A percentile compares a stretch with the other conserved stretches of the same genome.
Conservation (phyloP, 108 stramenopile species). For the Nitzschia inconspicua region DNA sequence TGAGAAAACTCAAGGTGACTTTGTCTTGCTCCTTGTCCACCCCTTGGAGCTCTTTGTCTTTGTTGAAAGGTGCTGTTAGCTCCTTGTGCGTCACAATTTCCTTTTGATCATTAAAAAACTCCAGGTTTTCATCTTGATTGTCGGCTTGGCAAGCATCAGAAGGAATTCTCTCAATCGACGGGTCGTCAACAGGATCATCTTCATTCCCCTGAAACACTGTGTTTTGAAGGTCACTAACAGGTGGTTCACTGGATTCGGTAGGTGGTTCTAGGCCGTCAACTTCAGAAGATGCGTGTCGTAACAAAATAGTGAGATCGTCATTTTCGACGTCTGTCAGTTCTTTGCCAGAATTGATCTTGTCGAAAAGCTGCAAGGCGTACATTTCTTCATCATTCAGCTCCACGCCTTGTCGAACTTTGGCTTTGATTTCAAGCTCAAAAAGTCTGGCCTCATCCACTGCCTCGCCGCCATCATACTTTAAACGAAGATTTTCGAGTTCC, state of each 20-base stretch:
- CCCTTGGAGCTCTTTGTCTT: no score
- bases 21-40: no score
- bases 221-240: background rate
- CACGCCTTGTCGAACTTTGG: no score
- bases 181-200: background rate
- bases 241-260: background rate
- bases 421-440: no score
- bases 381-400: slow-evolving; percentile 21
- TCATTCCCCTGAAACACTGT: no score
- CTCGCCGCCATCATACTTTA: no score
- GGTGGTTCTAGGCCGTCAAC: background rate
- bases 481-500: no score
- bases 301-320: slow-evolving; percentile 19
- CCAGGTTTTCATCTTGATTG: slow-evolving; percentile 1
- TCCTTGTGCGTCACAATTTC: background rate
- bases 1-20: no score
- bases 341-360: slow-evolving; percentile 11
- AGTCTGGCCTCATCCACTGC: no score
- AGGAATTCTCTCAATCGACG: background rate
- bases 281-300: background rate
- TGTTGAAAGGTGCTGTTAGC: no score
- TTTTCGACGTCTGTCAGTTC: slow-evolving; percentile 8
- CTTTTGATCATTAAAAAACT: background rate
- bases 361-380: slow-evolving; percentile 14
- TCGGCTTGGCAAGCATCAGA: background rate